These are phyloP conservation scores for Sphagnum contortum DNA, from an alignment of 225 moss, liverwort and hornwort genomes.

Conservation along the genomic window DNA sequence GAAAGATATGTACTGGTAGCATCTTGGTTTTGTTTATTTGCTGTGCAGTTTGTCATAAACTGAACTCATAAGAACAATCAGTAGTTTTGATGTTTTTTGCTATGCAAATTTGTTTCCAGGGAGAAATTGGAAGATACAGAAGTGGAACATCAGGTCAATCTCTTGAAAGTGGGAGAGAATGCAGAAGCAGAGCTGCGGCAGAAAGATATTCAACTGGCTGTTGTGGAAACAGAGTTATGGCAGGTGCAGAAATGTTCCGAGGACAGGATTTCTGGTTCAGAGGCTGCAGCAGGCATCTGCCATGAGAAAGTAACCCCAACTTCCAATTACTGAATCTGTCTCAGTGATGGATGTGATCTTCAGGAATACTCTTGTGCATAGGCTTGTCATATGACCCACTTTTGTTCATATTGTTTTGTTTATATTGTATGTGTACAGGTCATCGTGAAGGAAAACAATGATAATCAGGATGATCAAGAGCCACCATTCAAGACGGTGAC, in stretches of 20 bases:
- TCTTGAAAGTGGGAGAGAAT: constrained; percentile 15
- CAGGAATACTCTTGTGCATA: neutral
- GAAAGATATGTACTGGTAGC: too few relatives aligned
- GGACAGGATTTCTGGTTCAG: constrained; percentile 15
- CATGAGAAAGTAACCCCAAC: constrained; percentile 18
- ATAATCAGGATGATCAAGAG: neutral
- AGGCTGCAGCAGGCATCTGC: constrained; percentile 12
- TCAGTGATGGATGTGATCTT: too few relatives aligned
- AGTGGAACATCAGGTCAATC: constrained; percentile 14
- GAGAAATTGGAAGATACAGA: constrained; percentile 15
- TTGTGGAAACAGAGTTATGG: constrained; percentile 22
- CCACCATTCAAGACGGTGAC: constrained; percentile 3
- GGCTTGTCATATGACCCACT: neutral
- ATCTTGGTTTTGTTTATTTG: too few relatives aligned
- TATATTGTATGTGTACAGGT: constrained; percentile 5
- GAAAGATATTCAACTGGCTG: constrained; percentile 24
- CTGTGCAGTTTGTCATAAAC: too few relatives aligned
- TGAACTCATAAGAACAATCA: too few relatives aligned
- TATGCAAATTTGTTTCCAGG: constrained; percentile 5
- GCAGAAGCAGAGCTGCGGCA: constrained; percentile 20
- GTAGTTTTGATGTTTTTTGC: too few relatives aligned
- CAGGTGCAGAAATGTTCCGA: constrained; percentile 4
- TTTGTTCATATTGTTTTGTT: neutral
- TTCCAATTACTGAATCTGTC: too few relatives aligned
- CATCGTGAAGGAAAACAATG: constrained; percentile 14